These are phyloP conservation scores for Eragrostis nindensis DNA, from an alignment of 176 grass and related monocot genomes.

Conservation along the genomic window DNA sequence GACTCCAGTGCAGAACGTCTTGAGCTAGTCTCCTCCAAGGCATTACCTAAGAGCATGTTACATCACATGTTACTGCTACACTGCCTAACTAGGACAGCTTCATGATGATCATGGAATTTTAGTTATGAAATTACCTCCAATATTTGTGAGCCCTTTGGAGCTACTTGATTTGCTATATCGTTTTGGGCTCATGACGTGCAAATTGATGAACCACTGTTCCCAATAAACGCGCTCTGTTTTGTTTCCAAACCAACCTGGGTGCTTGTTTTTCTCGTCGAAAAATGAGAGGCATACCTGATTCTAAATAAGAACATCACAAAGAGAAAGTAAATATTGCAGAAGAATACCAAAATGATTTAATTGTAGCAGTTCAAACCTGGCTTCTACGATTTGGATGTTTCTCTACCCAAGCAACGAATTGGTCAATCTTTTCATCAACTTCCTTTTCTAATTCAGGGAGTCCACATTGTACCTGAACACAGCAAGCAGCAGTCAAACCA, in stretches of 20 bases:
- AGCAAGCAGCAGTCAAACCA: neutral
- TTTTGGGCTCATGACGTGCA: conserved; percentile 72
- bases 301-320: conserved; percentile 19
- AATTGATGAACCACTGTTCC: conserved; percentile 94
- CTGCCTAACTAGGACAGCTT: neutral
- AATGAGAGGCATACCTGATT: conserved; percentile 84
- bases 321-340: conserved; percentile 37
- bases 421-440: conserved; percentile 84
- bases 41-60: conserved; percentile 54
- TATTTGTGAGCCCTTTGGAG: conserved; percentile 56
- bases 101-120: neutral
- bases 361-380: conserved; percentile 53
- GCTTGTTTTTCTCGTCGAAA: conserved; percentile 80
- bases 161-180: conserved; percentile 57
- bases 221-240: conserved; percentile 82
- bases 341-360: neutral
- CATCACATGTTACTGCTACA: conserved; percentile 2
- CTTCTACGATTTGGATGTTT: conserved; percentile 94
- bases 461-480: conserved; percentile 85
- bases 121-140: conserved; percentile 50
- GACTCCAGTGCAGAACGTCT: conserved; percentile 64
- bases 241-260: conserved; percentile 80
- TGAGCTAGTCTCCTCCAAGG: conserved; percentile 70
- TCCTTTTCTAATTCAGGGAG: conserved; percentile 89
- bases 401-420: conserved; percentile 79